phyloP scores from a whole-genome alignment of 2,329 filamentous ascomycete species.

The Ilyonectria robusta region DNA sequence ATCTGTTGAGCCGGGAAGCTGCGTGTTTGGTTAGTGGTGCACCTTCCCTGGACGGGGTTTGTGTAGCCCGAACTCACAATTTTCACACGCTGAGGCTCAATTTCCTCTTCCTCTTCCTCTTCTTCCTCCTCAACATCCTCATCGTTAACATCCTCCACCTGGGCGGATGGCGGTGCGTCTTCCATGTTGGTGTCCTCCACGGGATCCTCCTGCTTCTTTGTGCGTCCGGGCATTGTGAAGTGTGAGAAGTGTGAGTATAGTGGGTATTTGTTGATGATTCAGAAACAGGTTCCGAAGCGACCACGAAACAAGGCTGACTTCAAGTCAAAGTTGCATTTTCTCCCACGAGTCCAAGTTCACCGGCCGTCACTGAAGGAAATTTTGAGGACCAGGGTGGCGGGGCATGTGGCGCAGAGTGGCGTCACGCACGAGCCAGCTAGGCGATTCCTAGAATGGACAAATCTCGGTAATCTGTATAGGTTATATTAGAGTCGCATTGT shows the following conservation, averaged over 20 bases:
- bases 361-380: conserved; percentile 25
- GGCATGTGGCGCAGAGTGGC: conserved; percentile 17
- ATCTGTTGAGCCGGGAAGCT: conserved; percentile 89
- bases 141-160: conserved; percentile 53
- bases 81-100: conserved; percentile 69
- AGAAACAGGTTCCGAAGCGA: not conserved
- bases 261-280: not conserved
- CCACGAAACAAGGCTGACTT: not conserved
- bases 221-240: conserved; percentile 57
- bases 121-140: conserved; percentile 56
- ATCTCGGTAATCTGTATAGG: conserved; percentile 2
- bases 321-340: conserved; percentile 9
- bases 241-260: not conserved
- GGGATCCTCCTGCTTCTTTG: conserved; percentile 52
- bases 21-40: conserved; percentile 29
- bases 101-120: conserved; percentile 58
- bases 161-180: conserved; percentile 59
- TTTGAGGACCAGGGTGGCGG: conserved; percentile 25
- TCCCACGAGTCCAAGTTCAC: conserved; percentile 8
- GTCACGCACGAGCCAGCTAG: not conserved
- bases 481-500: not conserved
- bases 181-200: conserved; percentile 60
- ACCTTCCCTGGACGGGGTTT: not conserved
- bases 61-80: conserved; percentile 63
- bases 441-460: not conserved